Evolutionary conservation across 2,329 filamentous ascomycete genomes (phyloP).

Genomic region (Fusarium nisikadoi): DNA sequence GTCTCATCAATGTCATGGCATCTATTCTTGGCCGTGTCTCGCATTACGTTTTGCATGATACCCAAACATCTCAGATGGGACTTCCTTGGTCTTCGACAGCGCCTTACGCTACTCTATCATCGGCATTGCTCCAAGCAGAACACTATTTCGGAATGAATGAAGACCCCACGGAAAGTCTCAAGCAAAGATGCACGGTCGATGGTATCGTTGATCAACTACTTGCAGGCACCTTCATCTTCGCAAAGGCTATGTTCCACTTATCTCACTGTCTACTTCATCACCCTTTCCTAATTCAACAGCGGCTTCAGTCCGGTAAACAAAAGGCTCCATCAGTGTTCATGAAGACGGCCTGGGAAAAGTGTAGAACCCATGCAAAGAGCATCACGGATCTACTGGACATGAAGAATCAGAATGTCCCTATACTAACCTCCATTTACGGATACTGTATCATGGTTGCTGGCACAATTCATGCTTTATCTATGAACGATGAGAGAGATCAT

Average conservation of each 20-base stretch:
- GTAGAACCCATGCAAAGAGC: background rate
- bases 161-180: background rate
- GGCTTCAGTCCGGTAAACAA: constrained; percentile 2
- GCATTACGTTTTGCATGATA: constrained; percentile 2
- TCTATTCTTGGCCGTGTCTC: constrained; percentile 11
- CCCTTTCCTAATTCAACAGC: constrained; percentile 6
- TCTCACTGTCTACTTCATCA: constrained; percentile 20
- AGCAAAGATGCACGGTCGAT: background rate
- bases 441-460: constrained; percentile 23
- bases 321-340: constrained; percentile 10
- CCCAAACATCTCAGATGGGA: background rate
- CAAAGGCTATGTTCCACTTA: constrained; percentile 15
- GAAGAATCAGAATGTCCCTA: constrained; percentile 10
- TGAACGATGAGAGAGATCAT: constrained; percentile 11
- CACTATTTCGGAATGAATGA: constrained; percentile 15
- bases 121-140: background rate
- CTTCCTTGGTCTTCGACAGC: constrained; percentile 5
- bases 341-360: constrained; percentile 16
- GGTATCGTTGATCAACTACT: background rate
- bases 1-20: constrained; percentile 1
- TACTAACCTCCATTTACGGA: constrained; percentile 15
- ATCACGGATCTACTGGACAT: background rate
- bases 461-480: constrained; percentile 15
- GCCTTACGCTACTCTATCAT: background rate
- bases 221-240: constrained; percentile 13